These are phyloP conservation scores for Ascochyta lentis DNA, from an alignment of 2,329 filamentous ascomycete genomes.

Conservation along the genomic window DNA sequence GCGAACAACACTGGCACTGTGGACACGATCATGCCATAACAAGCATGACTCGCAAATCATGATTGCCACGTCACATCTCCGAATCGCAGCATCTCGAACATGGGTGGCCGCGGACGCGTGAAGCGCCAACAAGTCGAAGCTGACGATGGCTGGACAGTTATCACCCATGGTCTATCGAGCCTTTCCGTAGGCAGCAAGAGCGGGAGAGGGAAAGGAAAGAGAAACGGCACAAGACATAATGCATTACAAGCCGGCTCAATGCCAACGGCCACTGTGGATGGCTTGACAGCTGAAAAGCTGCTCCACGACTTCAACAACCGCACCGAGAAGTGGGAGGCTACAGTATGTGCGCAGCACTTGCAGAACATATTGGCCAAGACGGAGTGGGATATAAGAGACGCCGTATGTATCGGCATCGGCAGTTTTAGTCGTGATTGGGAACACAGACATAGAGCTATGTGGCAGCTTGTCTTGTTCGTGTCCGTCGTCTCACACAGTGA, in stretches of 20 bases:
- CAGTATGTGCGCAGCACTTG: slow-evolving; percentile 31
- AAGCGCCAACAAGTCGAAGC: slow-evolving; percentile 40
- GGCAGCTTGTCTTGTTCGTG: slow-evolving; percentile 48
- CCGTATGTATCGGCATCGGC: slow-evolving; percentile 47
- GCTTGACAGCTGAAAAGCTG: slow-evolving; percentile 36
- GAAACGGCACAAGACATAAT: neutral
- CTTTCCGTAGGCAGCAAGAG: slow-evolving; percentile 16
- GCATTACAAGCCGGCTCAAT: slow-evolving; percentile 15
- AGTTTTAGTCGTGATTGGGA: slow-evolving; percentile 47
- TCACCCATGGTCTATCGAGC: slow-evolving; percentile 37
- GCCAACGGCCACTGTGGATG: slow-evolving; percentile 27
- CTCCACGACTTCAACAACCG: slow-evolving; percentile 29
- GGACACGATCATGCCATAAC: neutral
- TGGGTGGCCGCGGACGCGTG: slow-evolving; percentile 28
- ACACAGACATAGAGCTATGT: slow-evolving; percentile 41
- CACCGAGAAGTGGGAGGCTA: slow-evolving; percentile 34
- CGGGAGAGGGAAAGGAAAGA: neutral
- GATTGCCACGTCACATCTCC: neutral
- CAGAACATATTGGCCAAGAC: slow-evolving; percentile 19
- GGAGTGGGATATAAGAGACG: slow-evolving; percentile 25
- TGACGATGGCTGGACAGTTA: slow-evolving; percentile 47
- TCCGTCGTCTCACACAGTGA: slow-evolving; percentile 27
- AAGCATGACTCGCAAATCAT: slow-evolving; percentile 7
- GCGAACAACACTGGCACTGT: neutral
- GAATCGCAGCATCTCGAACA: neutral